Percentiles rank a stretch among this genome's conserved stretches.
Conservation (phyloP, 805 yeast genomes). For the Ogataea salicorniae region DNA sequence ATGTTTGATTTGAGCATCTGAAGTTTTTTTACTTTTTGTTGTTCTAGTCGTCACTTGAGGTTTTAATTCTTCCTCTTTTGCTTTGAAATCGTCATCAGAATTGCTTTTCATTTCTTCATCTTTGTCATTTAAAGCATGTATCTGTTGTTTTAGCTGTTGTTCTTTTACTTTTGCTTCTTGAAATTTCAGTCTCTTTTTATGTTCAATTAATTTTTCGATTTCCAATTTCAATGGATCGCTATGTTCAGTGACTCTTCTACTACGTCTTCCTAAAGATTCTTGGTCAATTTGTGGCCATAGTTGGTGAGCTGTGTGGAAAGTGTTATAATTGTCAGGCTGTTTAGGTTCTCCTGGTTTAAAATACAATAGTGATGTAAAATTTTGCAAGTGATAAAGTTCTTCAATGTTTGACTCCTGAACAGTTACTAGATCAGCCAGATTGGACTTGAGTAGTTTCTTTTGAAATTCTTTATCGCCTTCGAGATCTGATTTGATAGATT, state of each 20-base stretch:
- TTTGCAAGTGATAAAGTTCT: conserved; percentile 59
- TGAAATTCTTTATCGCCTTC: neutral
- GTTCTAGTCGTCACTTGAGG: too few species aligned
- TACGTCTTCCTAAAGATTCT: conserved; percentile 22
- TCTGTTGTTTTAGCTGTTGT: neutral
- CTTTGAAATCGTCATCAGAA: neutral
- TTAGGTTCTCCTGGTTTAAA: conserved; percentile 50
- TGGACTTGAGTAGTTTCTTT: conserved; percentile 19
- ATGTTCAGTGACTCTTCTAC: conserved; percentile 19
- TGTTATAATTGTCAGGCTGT: conserved; percentile 30
- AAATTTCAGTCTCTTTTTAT: neutral
- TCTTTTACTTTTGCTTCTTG: conserved; percentile 1
- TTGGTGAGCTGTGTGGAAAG: conserved; percentile 30
- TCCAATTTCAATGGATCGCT: conserved; percentile 21
- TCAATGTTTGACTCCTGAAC: conserved; percentile 46
- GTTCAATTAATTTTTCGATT: conserved; percentile 13
- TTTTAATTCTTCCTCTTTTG: neutral
- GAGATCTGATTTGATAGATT: neutral
- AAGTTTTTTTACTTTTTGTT: too few species aligned
- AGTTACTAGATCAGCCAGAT: conserved; percentile 39
- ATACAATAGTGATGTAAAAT: conserved; percentile 54
- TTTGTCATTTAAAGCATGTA: neutral
- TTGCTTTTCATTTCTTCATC: neutral
- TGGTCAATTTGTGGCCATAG: conserved; percentile 34
- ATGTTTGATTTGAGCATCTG: too few species aligned